Evolutionary conservation across 169 alveolate genomes (phyloP).

Genomic region (Plasmodium billcollinsi): DNA sequence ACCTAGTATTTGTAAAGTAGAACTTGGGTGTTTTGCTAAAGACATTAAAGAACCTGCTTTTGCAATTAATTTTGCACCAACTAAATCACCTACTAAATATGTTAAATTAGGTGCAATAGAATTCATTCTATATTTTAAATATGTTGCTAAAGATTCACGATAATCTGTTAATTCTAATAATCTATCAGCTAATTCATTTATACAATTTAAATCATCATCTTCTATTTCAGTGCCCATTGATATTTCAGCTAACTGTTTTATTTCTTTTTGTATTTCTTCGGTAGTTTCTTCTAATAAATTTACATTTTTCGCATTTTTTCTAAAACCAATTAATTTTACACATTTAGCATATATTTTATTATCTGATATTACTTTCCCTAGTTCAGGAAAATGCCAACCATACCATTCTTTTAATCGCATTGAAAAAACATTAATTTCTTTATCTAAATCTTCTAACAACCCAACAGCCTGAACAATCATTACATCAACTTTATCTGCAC

Average conservation of each 20-base stretch:
- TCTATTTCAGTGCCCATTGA: slow-evolving; percentile 99
- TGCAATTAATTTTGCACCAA: slow-evolving; percentile 99
- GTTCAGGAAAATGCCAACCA: slow-evolving; percentile 99
- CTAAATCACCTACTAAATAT: slow-evolving; percentile 98
- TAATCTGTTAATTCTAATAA: slow-evolving; percentile 97
- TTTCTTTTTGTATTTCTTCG: slow-evolving; percentile 96
- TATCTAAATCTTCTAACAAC: slow-evolving; percentile 97
- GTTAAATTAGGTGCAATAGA: slow-evolving; percentile 99
- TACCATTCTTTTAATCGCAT: slow-evolving; percentile 99
- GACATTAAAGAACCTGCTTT: slow-evolving; percentile 99
- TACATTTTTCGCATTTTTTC: slow-evolving; percentile 88
- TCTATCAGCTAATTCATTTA: slow-evolving; percentile 95
- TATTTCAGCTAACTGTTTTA: slow-evolving; percentile 98
- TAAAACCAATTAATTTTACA: slow-evolving; percentile 92
- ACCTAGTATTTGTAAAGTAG: slow-evolving; percentile 99
- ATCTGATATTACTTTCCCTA: slow-evolving; percentile 96
- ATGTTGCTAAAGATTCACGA: slow-evolving; percentile 94
- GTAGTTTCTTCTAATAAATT: slow-evolving; percentile 90
- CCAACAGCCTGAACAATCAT: slow-evolving; percentile 99
- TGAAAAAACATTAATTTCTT: slow-evolving; percentile 98
- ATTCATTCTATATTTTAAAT: slow-evolving; percentile 97
- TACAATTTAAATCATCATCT: slow-evolving; percentile 95
- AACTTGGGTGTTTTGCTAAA: slow-evolving; percentile 99
- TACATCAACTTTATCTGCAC: slow-evolving; percentile 99
- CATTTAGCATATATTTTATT: slow-evolving; percentile 94